Evolutionary conservation across 192 early-diverging fungal genomes (phyloP).

Genomic region (Coemansia umbellata): DNA sequence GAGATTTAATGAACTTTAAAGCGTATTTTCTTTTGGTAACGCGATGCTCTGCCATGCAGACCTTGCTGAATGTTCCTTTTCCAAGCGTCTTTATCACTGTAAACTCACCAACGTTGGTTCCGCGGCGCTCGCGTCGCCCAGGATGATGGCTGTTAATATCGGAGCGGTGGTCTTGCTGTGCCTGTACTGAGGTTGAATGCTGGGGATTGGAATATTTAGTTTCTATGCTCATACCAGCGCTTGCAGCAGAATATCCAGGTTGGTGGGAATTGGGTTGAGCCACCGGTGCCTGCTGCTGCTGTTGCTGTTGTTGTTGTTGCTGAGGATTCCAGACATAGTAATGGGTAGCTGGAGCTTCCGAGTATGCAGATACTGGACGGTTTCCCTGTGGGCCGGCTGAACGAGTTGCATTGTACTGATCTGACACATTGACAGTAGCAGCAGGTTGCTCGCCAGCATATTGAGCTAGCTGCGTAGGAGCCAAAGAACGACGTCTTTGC

Average conservation of each 20-base stretch:
- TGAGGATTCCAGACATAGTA: constrained; percentile 3
- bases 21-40: constrained; percentile 54
- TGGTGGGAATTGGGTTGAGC: no score
- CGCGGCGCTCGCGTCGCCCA: constrained; percentile 33
- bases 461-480: constrained; percentile 27
- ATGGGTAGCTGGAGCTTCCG: constrained; percentile 2
- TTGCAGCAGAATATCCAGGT: neutral
- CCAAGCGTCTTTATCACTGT: constrained; percentile 46
- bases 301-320: constrained; percentile 16
- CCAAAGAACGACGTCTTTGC: constrained; percentile 40
- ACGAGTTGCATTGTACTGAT: constrained; percentile 33
- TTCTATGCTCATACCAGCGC: neutral
- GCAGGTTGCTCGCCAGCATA: constrained; percentile 21
- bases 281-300: no score
- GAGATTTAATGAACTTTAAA: constrained; percentile 63
- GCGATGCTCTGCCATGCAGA: constrained; percentile 46
- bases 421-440: constrained; percentile 6
- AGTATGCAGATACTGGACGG: constrained; percentile 26
- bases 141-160: constrained; percentile 35
- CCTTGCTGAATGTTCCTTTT: constrained; percentile 53
- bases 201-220: neutral
- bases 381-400: constrained; percentile 6
- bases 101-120: constrained; percentile 45
- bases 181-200: neutral
- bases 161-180: constrained; percentile 4